Conservation (phyloP, 2,329 filamentous ascomycete species). For the Aspergillus sp. region DNA sequence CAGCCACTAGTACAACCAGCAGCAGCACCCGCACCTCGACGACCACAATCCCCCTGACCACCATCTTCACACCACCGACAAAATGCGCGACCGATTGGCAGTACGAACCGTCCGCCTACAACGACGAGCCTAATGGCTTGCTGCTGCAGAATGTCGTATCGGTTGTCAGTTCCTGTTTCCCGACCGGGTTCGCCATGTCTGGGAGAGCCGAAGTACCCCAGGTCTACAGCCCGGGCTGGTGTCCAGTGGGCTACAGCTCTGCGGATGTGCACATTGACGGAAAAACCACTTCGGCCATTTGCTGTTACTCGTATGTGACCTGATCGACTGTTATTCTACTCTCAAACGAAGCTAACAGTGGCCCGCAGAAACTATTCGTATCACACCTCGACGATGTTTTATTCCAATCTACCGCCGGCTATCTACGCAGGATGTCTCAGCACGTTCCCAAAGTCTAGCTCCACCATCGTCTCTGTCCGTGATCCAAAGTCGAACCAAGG, state of each 20-base stretch:
- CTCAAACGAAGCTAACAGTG: neutral
- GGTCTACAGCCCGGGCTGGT: conserved; percentile 19
- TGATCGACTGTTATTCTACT: neutral
- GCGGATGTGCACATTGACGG: conserved; percentile 11
- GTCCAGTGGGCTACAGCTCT: conserved; percentile 19
- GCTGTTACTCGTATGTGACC: conserved; percentile 16
- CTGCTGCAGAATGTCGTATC: conserved; percentile 14
- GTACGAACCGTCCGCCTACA: conserved; percentile 12
- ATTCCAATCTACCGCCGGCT: neutral
- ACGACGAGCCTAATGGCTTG: conserved; percentile 11
- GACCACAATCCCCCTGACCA: conserved; percentile 1
- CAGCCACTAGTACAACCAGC: neutral
- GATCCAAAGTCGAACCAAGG: conserved; percentile 2
- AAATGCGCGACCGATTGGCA: conserved; percentile 16
- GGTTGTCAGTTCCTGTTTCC: conserved; percentile 4
- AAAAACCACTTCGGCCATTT: conserved; percentile 17
- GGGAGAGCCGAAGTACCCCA: conserved; percentile 8
- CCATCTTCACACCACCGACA: conserved; percentile 16
- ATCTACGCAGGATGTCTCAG: conserved; percentile 11
- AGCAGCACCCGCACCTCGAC: neutral
- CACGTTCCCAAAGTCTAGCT: conserved; percentile 3
- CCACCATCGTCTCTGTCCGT: conserved; percentile 12
- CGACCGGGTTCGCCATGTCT: conserved; percentile 7
- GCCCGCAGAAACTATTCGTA: conserved; percentile 4
- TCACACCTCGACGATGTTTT: conserved; percentile 1